A percentile compares a stretch with the other conserved stretches of the same genome.
phyloP scores from a whole-genome alignment of 768 basidiomycete species.

The Amanita brunnescens region DNA sequence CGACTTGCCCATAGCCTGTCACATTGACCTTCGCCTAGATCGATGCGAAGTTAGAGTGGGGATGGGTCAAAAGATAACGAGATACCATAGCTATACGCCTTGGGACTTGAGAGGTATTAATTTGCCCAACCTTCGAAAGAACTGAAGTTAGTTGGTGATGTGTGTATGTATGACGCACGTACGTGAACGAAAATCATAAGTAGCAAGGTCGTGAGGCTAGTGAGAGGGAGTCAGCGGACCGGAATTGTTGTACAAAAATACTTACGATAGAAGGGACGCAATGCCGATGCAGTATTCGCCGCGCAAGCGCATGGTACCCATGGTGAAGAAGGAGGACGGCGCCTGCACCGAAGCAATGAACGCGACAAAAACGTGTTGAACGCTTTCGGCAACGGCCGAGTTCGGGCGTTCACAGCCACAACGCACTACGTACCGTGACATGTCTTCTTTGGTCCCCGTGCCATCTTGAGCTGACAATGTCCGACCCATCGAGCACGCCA shows the following conservation, averaged over 20 bases:
- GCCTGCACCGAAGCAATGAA: conserved; percentile 13
- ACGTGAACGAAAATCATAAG: conserved; percentile 81
- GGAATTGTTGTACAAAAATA: conserved; percentile 12
- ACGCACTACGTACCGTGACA: not conserved
- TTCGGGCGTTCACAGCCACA: conserved; percentile 1
- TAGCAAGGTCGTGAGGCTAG: conserved; percentile 40
- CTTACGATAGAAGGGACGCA: conserved; percentile 67
- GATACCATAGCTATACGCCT: conserved; percentile 65
- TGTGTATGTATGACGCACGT: conserved; percentile 20
- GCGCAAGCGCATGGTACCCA: conserved; percentile 36
- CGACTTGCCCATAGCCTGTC: conserved; percentile 58
- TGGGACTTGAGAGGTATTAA: conserved; percentile 66
- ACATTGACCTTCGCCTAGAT: conserved; percentile 59
- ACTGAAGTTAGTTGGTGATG: conserved; percentile 15
- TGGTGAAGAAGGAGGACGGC: conserved; percentile 13
- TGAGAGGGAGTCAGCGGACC: conserved; percentile 11
- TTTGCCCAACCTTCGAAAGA: conserved; percentile 64
- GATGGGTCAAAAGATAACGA: conserved; percentile 8
- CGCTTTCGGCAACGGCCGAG: conserved; percentile 5
- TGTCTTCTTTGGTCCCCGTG: not conserved
- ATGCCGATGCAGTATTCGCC: conserved; percentile 72
- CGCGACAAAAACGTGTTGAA: conserved; percentile 6
- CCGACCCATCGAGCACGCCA: not conserved
- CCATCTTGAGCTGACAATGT: not conserved
- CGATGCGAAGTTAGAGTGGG: conserved; percentile 1